These are phyloP conservation scores for Oemleria cerasiformis DNA, from an alignment of 306 rosid genomes.

Conservation along the genomic window DNA sequence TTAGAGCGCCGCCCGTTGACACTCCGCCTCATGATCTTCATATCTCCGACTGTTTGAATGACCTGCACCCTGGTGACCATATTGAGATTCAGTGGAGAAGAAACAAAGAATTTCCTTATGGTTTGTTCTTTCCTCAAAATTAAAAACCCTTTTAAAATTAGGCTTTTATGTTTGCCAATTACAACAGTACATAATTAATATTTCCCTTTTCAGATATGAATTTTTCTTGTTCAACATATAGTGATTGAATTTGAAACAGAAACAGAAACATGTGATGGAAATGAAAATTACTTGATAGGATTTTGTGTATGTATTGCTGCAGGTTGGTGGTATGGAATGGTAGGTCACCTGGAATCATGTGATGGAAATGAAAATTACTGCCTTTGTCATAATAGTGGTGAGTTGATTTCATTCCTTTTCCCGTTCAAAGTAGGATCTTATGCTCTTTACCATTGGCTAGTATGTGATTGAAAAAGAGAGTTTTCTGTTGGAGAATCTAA, in stretches of 20 bases:
- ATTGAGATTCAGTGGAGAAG: constrained; percentile 96
- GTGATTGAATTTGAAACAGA: no score
- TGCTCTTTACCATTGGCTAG: constrained; percentile 5
- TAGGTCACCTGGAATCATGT: constrained; percentile 91
- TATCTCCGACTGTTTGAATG: constrained; percentile 63
- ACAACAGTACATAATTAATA: no score
- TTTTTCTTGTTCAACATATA: no score
- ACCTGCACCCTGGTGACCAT: constrained; percentile 76
- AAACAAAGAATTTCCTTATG: constrained; percentile 93
- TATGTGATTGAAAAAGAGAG: neutral
- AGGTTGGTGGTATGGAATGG: constrained; percentile 99
- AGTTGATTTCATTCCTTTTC: constrained; percentile 39
- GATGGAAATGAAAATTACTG: constrained; percentile 71
- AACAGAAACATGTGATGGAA: no score
- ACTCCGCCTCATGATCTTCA: constrained; percentile 80
- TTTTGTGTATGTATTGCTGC: constrained; percentile 46
- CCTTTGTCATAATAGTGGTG: constrained; percentile 69
- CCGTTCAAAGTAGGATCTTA: constrained; percentile 20
- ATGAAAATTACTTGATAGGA: constrained; percentile 17
- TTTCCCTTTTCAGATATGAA: no score
- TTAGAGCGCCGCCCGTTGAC: constrained; percentile 73
- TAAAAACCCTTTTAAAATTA: no score
- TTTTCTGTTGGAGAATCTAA: constrained; percentile 7
- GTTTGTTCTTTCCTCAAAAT: constrained; percentile 42
- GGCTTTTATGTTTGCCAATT: no score